Conservation (phyloP, 495 filamentous ascomycete species). For the Lepraria neglecta region DNA sequence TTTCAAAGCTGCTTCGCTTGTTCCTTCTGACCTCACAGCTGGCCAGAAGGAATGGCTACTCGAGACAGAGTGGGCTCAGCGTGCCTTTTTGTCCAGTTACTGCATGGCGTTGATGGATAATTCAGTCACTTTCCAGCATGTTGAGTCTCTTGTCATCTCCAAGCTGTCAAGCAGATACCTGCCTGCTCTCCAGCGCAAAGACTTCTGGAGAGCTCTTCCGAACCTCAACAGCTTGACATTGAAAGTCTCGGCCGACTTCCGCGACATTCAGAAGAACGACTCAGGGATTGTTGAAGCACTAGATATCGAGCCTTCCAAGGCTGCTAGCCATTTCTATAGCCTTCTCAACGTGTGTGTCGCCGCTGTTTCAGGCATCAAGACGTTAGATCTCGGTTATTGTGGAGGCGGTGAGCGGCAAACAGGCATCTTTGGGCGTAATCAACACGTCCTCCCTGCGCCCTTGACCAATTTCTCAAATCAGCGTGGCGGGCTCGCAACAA, state of each 20-base stretch:
- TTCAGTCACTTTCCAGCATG: slow-evolving; percentile 33
- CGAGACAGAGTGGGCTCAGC: slow-evolving; percentile 52
- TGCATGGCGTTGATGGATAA: slow-evolving; percentile 49
- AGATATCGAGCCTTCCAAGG: slow-evolving; percentile 38
- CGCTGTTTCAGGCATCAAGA: slow-evolving; percentile 37
- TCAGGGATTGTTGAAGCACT: slow-evolving; percentile 35
- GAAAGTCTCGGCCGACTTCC: slow-evolving; percentile 50
- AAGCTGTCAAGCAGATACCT: slow-evolving; percentile 47
- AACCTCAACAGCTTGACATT: slow-evolving; percentile 40
- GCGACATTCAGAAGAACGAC: slow-evolving; percentile 37
- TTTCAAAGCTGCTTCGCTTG: slow-evolving; percentile 26
- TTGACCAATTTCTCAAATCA: slow-evolving; percentile 13
- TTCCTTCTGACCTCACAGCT: slow-evolving; percentile 42
- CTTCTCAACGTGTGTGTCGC: slow-evolving; percentile 41
- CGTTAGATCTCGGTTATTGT: slow-evolving; percentile 49
- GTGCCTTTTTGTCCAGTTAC: slow-evolving; percentile 52
- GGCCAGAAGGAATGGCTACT: slow-evolving; percentile 52
- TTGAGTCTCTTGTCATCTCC: slow-evolving; percentile 46
- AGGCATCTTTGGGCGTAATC: slow-evolving; percentile 47
- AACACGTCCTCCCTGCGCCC: slow-evolving; percentile 48
- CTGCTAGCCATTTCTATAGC: slow-evolving; percentile 38
- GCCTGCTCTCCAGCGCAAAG: slow-evolving; percentile 36
- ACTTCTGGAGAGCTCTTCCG: slow-evolving; percentile 48
- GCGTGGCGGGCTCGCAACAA: slow-evolving; percentile 33
- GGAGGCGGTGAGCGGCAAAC: slow-evolving; percentile 52